Evolutionary conservation across 768 basidiomycete genomes (phyloP).

Genomic region (Collybiopsis luxurians): DNA sequence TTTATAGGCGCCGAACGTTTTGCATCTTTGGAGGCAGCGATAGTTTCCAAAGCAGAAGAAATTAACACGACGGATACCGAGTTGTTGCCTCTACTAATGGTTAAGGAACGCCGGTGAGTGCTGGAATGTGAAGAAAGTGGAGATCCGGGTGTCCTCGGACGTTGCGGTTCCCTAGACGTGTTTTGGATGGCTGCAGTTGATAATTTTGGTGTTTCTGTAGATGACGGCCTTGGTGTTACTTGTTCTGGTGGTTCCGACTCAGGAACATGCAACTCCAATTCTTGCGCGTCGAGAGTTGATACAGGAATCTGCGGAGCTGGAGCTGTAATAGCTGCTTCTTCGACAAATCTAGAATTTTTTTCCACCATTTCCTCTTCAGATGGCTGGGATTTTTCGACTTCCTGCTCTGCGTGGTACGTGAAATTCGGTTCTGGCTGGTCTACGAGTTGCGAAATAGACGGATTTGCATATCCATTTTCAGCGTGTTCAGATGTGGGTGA

Average conservation of each 20-base stretch:
- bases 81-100: slow-evolving; percentile 64
- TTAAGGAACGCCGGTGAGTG: slow-evolving; percentile 55
- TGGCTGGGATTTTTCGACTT: neutral
- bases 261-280: neutral
- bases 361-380: neutral
- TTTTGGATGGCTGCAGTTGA: neutral
- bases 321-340: neutral
- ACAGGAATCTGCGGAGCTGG: neutral
- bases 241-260: neutral
- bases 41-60: slow-evolving; percentile 81
- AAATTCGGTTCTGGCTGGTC: neutral
- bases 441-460: neutral
- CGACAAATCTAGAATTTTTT: neutral
- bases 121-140: slow-evolving; percentile 17
- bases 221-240: neutral
- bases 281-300: neutral
- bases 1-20: slow-evolving; percentile 76
- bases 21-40: slow-evolving; percentile 85
- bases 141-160: slow-evolving; percentile 13
- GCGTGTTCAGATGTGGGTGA: neutral
- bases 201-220: neutral
- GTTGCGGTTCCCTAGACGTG: slow-evolving; percentile 1
- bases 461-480: neutral
- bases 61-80: slow-evolving; percentile 80
- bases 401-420: neutral